These are phyloP conservation scores for Amoebophrya sp. DNA, from an alignment of 169 alveolate genomes.

Conservation along the genomic window DNA sequence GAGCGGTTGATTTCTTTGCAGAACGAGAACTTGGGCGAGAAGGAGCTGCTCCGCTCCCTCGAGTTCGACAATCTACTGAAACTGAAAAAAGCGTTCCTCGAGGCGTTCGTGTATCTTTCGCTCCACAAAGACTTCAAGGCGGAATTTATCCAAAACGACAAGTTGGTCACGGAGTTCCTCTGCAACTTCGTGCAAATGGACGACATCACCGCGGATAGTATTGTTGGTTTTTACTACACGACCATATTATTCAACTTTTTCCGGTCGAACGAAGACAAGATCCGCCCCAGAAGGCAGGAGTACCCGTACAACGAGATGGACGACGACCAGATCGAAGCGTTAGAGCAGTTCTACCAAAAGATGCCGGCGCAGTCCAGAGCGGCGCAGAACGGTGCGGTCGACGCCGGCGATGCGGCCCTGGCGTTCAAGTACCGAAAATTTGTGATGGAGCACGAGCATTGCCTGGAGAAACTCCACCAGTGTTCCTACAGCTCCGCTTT, in stretches of 20 bases:
- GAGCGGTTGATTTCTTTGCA: background rate
- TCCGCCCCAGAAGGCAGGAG: background rate
- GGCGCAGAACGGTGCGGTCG: background rate
- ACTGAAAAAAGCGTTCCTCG: background rate
- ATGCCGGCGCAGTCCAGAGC: background rate
- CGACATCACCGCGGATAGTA: background rate
- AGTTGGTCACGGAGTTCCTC: background rate
- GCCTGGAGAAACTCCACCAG: background rate
- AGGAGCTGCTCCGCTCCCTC: background rate
- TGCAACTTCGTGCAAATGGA: background rate
- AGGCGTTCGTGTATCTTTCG: background rate
- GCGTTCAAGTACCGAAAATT: background rate
- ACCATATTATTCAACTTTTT: background rate
- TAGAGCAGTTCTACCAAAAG: background rate
- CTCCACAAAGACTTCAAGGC: background rate
- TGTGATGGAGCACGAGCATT: background rate
- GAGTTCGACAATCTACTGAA: background rate
- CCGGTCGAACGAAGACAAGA: background rate
- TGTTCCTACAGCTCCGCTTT: background rate
- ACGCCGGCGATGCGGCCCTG: background rate
- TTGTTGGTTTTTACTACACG: background rate
- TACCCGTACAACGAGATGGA: background rate
- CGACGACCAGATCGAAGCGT: background rate
- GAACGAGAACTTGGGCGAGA: background rate
- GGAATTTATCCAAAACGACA: background rate